These are phyloP conservation scores for Trichophyton rubrum DNA, from an alignment of 2,329 filamentous ascomycete species.

Conservation along the genomic window DNA sequence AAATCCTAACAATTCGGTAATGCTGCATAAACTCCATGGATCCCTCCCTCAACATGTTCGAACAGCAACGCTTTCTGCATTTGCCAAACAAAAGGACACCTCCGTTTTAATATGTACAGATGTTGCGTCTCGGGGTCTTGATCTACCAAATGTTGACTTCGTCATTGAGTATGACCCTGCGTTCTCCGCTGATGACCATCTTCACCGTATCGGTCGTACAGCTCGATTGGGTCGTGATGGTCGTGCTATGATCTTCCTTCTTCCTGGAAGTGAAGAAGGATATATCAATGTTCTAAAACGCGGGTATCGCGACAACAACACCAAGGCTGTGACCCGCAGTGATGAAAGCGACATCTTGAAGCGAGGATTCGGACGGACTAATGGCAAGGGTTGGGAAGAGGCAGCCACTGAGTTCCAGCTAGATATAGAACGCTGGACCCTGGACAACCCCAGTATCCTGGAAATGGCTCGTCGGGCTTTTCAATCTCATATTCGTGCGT, in stretches of 20 bases:
- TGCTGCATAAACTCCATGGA: conserved; percentile 77
- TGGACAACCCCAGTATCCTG: conserved; percentile 54
- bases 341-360: conserved; percentile 55
- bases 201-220: conserved; percentile 88
- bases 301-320: conserved; percentile 49
- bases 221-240: conserved; percentile 84
- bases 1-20: conserved; percentile 62
- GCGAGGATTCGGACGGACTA: conserved; percentile 47
- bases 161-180: conserved; percentile 95
- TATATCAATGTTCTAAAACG: conserved; percentile 71
- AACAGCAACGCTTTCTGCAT: conserved; percentile 72
- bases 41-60: conserved; percentile 79
- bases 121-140: conserved; percentile 86
- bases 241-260: conserved; percentile 75
- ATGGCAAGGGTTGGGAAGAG: conserved; percentile 47
- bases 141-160: conserved; percentile 87
- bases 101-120: conserved; percentile 86
- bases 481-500: conserved; percentile 85
- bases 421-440: conserved; percentile 52
- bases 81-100: conserved; percentile 59
- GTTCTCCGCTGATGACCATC: conserved; percentile 83
- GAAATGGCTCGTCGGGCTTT: conserved; percentile 76
- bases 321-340: conserved; percentile 50
- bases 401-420: conserved; percentile 56
- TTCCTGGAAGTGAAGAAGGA: conserved; percentile 81